Evolutionary conservation across 495 filamentous ascomycete genomes (phyloP).

Genomic region (Penicillium lagena): DNA sequence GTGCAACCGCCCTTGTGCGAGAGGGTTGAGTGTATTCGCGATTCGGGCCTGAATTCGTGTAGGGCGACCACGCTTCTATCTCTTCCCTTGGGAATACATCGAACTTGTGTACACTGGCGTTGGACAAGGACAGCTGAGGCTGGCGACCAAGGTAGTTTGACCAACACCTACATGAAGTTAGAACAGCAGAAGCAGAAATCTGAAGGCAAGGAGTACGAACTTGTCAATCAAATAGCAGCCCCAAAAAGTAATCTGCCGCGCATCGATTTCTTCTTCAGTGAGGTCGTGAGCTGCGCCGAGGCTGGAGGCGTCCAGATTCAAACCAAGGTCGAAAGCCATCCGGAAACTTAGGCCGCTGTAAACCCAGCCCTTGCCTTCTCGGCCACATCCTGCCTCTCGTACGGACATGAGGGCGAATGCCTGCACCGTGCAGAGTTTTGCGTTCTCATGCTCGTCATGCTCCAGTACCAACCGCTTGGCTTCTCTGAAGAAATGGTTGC

Average conservation of each 20-base stretch:
- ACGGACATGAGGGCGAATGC: conserved; percentile 95
- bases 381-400: conserved; percentile 88
- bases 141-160: conserved; percentile 94
- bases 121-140: conserved; percentile 74
- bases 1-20: conserved; percentile 71
- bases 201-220: conserved; percentile 29
- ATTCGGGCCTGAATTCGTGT: conserved; percentile 73
- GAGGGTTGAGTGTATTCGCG: conserved; percentile 70
- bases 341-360: conserved; percentile 98
- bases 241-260: conserved; percentile 90
- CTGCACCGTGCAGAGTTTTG: conserved; percentile 88
- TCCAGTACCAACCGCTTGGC: conserved; percentile 85
- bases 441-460: conserved; percentile 89
- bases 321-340: conserved; percentile 92
- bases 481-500: conserved; percentile 95
- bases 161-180: conserved; percentile 62
- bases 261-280: conserved; percentile 81
- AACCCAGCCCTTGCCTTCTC: conserved; percentile 95
- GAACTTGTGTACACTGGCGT: conserved; percentile 76
- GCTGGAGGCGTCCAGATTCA: conserved; percentile 77
- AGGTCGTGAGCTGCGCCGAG: conserved; percentile 54
- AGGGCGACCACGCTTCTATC: conserved; percentile 77
- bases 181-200: background rate
- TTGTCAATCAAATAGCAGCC: conserved; percentile 98
- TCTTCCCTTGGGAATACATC: conserved; percentile 92